Conservation (phyloP, 345 rosid species). For the Eucalyptus caleyi region DNA sequence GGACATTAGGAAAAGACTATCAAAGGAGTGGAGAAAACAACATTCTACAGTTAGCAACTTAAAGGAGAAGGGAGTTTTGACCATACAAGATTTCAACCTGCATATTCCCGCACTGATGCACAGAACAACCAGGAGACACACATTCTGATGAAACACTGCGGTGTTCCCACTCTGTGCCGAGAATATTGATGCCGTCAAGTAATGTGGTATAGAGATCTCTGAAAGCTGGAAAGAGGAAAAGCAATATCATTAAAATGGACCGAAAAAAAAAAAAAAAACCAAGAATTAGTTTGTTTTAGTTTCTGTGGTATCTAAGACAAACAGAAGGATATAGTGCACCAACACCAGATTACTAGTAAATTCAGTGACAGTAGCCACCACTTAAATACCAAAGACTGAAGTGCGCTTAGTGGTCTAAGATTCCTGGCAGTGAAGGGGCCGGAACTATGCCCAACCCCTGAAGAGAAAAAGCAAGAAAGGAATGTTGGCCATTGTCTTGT, state of each 20-base stretch:
- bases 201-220: constrained; percentile 83
- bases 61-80: constrained; percentile 30
- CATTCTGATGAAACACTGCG: constrained; percentile 62
- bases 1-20: background rate
- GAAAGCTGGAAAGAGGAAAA: constrained; percentile 56
- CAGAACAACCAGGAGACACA: constrained; percentile 50
- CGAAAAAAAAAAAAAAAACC: background rate
- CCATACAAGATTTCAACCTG: constrained; percentile 94
- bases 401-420: background rate
- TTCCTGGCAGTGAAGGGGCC: background rate
- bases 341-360: background rate
- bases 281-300: background rate
- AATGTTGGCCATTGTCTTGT: background rate
- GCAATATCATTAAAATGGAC: background rate
- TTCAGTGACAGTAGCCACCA: background rate
- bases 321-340: background rate
- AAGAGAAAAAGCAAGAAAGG: background rate
- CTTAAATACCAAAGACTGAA: background rate
- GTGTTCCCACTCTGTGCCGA: constrained; percentile 69
- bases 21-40: background rate
- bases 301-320: background rate
- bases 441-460: background rate
- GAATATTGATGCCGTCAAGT: constrained; percentile 89
- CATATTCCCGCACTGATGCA: constrained; percentile 79
- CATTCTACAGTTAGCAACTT: background rate